Conservation (phyloP, 768 basidiomycete species). For the Collybiopsis confluens region DNA sequence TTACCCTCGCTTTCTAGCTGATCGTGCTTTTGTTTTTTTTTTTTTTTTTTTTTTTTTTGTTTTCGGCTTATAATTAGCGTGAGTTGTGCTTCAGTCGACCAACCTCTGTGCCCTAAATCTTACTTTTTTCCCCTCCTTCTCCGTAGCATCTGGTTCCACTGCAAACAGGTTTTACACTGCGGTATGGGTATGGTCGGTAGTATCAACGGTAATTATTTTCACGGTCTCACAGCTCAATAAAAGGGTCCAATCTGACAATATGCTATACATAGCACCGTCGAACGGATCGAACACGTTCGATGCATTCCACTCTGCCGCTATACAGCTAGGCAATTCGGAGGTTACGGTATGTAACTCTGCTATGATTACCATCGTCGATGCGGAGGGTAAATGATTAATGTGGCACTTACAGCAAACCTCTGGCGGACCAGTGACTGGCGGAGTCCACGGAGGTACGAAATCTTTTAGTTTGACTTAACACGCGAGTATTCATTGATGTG, state of each 20-base stretch:
- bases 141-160: conserved; percentile 55
- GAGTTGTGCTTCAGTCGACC: not conserved
- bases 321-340: conserved; percentile 29
- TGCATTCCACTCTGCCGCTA: conserved; percentile 36
- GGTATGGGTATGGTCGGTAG: conserved; percentile 49
- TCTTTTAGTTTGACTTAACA: not conserved
- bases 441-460: conserved; percentile 28
- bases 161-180: conserved; percentile 44
- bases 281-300: conserved; percentile 38
- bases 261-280: conserved; percentile 33
- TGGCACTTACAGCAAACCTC: conserved; percentile 28
- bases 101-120: not conserved
- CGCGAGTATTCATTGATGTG: conserved; percentile 12
- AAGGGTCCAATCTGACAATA: conserved; percentile 5
- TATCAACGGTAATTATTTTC: conserved; percentile 2
- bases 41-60: too few relatives aligned
- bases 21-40: too few relatives aligned
- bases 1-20: not conserved
- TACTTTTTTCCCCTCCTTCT: not conserved
- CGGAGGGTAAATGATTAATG: too few relatives aligned
- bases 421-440: conserved; percentile 36
- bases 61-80: not conserved
- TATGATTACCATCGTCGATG: too few relatives aligned
- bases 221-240: not conserved
- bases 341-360: conserved; percentile 31